These are phyloP conservation scores for Blastobotrys indianensis DNA, from an alignment of 1,139 yeast species.

Conservation along the genomic window DNA sequence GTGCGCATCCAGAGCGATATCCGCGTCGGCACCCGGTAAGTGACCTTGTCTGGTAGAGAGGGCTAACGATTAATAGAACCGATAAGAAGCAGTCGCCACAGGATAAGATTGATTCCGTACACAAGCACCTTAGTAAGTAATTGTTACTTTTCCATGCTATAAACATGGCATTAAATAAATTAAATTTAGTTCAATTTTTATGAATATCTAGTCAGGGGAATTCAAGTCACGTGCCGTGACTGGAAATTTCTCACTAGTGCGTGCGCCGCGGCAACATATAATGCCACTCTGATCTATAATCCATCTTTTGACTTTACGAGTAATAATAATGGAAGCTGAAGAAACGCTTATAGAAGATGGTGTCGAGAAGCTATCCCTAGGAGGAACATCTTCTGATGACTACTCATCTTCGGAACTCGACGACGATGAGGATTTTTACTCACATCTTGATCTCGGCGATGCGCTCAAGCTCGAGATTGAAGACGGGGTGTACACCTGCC, in stretches of 20 bases:
- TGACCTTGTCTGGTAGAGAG: neutral
- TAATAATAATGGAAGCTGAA: neutral
- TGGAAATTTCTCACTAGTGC: too few species aligned
- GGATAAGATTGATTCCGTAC: constrained; percentile 30
- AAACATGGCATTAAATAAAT: too few species aligned
- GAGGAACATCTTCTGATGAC: neutral
- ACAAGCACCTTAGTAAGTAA: constrained; percentile 13
- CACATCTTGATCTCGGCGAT: constrained; percentile 28
- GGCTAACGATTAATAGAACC: constrained; percentile 16
- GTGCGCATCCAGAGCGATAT: constrained; percentile 79
- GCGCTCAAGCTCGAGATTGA: constrained; percentile 47
- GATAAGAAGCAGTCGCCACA: constrained; percentile 33
- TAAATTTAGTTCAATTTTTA: too few species aligned
- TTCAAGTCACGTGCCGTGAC: too few species aligned
- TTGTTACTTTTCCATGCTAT: too few species aligned
- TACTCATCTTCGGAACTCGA: neutral
- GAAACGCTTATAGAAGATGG: neutral
- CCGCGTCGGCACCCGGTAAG: constrained; percentile 59
- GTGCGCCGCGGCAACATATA: too few species aligned
- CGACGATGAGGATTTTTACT: constrained; percentile 8
- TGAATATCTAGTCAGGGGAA: too few species aligned
- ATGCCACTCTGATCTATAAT: neutral
- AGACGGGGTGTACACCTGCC: constrained; percentile 65
- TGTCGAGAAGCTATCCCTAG: too few species aligned
- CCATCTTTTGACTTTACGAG: neutral